These are phyloP conservation scores for Rachicladosporium sp. DNA, from an alignment of 2,329 filamentous ascomycete species.

Conservation along the genomic window DNA sequence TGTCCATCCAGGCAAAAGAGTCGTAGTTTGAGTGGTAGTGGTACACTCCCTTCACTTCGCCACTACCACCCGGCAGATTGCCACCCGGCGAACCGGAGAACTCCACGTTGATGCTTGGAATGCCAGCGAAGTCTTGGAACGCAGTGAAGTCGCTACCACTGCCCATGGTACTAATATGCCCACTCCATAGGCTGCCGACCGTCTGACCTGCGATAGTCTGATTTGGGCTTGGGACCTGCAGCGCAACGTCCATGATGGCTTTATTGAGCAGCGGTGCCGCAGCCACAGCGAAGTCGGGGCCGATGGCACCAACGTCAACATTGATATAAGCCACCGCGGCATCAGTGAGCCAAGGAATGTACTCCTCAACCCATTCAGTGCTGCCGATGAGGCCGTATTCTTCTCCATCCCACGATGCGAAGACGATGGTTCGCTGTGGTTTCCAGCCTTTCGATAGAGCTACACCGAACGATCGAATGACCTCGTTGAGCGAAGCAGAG, in stretches of 20 bases:
- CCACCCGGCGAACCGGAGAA: constrained; percentile 21
- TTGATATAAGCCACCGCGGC: constrained; percentile 75
- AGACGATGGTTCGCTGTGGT: constrained; percentile 79
- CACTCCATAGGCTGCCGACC: constrained; percentile 50
- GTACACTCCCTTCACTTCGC: constrained; percentile 36
- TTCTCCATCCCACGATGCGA: constrained; percentile 57
- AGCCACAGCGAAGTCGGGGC: constrained; percentile 49
- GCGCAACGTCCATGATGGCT: constrained; percentile 55
- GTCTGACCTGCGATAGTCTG: constrained; percentile 60
- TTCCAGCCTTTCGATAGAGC: constrained; percentile 66
- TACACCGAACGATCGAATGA: constrained; percentile 60
- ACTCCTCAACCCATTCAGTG: constrained; percentile 90
- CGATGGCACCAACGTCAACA: constrained; percentile 62
- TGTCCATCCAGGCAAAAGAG: constrained; percentile 72
- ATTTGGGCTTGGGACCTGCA: constrained; percentile 52
- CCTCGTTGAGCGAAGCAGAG: constrained; percentile 66
- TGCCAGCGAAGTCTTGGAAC: constrained; percentile 41
- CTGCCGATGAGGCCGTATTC: constrained; percentile 79
- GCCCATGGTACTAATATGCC: constrained; percentile 43
- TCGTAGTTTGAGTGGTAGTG: constrained; percentile 82
- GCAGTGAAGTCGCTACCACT: constrained; percentile 41
- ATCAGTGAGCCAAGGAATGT: constrained; percentile 63
- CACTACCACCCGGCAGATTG: background rate
- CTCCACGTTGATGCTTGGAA: constrained; percentile 36
- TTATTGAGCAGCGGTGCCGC: constrained; percentile 68